phyloP scores from a whole-genome alignment of 2,329 filamentous ascomycete genomes.

The Aspergillus clavatus region DNA sequence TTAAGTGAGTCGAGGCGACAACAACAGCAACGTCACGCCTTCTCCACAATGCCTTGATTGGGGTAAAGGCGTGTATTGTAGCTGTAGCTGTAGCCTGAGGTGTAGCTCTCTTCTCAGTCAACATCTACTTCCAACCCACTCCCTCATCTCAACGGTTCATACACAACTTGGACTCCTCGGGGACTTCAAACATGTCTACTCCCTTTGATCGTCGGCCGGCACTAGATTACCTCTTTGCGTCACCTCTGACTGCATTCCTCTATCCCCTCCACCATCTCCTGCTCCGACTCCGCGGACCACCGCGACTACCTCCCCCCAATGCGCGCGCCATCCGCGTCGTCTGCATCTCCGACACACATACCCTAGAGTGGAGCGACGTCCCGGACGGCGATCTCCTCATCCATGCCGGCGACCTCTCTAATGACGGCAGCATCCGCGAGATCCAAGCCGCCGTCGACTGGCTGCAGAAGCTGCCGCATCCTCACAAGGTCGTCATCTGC shows the following conservation, averaged over 20 bases:
- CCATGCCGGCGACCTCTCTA: slow-evolving; percentile 81
- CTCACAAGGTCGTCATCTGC: slow-evolving; percentile 73
- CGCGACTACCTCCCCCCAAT: slow-evolving; percentile 54
- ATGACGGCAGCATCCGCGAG: slow-evolving; percentile 64
- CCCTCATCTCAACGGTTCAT: no score
- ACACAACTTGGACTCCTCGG: neutral
- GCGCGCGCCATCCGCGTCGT: slow-evolving; percentile 65
- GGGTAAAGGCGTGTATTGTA: no score
- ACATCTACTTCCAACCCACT: no score
- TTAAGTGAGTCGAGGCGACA: no score
- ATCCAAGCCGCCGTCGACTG: slow-evolving; percentile 83
- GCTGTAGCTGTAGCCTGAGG: no score
- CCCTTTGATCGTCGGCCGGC: slow-evolving; percentile 48
- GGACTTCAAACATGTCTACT: slow-evolving; percentile 27
- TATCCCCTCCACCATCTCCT: slow-evolving; percentile 60
- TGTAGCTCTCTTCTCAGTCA: no score
- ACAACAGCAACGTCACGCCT: neutral
- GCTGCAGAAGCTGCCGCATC: slow-evolving; percentile 68
- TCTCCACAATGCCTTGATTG: neutral
- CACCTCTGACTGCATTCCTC: slow-evolving; percentile 62
- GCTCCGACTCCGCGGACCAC: slow-evolving; percentile 62
- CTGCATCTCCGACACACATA: slow-evolving; percentile 86
- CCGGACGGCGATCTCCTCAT: slow-evolving; percentile 80
- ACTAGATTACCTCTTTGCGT: slow-evolving; percentile 61
- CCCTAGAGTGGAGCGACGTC: slow-evolving; percentile 45